A percentile compares a stretch with the other conserved stretches of the same genome.
Conservation (phyloP, 495 filamentous ascomycete genomes). For the Barbatosphaeria neglecta region DNA sequence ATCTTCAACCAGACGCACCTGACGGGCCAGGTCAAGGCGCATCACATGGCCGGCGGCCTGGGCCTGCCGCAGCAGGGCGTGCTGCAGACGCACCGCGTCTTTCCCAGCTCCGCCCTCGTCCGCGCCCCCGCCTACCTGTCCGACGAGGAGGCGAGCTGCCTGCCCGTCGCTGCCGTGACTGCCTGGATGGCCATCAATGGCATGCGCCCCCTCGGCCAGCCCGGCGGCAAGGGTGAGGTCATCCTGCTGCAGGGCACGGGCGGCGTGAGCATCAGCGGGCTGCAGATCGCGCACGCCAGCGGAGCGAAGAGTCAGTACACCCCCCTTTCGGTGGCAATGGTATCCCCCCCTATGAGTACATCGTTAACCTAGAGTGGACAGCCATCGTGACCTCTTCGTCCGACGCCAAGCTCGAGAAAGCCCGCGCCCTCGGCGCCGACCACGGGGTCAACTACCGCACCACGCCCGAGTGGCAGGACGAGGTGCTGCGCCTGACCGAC, state of each 20-base stretch:
- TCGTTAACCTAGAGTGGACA: constrained; percentile 3
- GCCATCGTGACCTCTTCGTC: constrained; percentile 39
- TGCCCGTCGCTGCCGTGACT: constrained; percentile 33
- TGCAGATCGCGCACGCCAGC: constrained; percentile 27
- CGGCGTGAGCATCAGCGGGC: constrained; percentile 23
- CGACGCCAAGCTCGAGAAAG: constrained; percentile 28
- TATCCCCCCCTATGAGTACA: background rate
- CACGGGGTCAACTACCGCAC: constrained; percentile 33
- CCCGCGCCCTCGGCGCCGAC: constrained; percentile 30
- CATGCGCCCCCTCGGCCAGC: constrained; percentile 27
- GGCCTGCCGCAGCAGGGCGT: constrained; percentile 26
- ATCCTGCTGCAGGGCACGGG: constrained; percentile 36
- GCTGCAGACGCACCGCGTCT: constrained; percentile 31
- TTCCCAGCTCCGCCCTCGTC: constrained; percentile 24
- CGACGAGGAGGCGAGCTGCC: constrained; percentile 27
- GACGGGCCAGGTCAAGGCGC: constrained; percentile 21
- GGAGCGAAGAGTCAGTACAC: constrained; percentile 23
- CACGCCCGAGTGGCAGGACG: constrained; percentile 27
- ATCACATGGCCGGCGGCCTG: constrained; percentile 21
- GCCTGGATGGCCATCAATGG: constrained; percentile 36
- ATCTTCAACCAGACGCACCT: constrained; percentile 33
- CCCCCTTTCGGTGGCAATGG: background rate
- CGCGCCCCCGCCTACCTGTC: constrained; percentile 25
- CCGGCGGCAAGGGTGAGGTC: constrained; percentile 15
- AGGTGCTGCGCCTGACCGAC: constrained; percentile 23